Evolutionary conservation across 768 basidiomycete species (phyloP).

Genomic region (Infundibulicybe gibba): DNA sequence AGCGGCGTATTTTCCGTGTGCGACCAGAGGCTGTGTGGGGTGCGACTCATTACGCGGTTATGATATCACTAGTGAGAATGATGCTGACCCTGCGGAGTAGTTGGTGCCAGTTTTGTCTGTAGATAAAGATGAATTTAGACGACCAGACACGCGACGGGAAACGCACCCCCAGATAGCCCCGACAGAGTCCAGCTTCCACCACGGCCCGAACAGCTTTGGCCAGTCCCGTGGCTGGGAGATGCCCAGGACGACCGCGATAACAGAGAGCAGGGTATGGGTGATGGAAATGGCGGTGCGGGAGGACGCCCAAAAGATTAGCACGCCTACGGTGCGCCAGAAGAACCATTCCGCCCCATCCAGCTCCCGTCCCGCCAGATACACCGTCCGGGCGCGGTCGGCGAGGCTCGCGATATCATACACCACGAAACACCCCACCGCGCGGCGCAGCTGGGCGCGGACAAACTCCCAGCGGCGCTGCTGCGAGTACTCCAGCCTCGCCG

Average conservation of each 20-base stretch:
- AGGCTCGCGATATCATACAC: conserved; percentile 12
- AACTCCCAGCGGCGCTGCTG: conserved; percentile 16
- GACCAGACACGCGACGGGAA: not conserved
- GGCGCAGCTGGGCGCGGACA: conserved; percentile 12
- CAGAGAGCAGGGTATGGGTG: conserved; percentile 4
- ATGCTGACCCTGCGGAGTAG: conserved; percentile 15
- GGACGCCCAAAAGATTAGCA: conserved; percentile 17
- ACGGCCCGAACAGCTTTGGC: conserved; percentile 24
- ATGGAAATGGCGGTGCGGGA: conserved; percentile 11
- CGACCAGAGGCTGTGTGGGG: not conserved
- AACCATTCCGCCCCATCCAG: conserved; percentile 7
- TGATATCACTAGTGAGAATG: not conserved
- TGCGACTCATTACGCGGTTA: not conserved
- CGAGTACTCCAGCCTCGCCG: conserved; percentile 13
- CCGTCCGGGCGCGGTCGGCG: conserved; percentile 7
- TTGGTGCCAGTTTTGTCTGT: conserved; percentile 21
- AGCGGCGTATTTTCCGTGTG: conserved; percentile 8
- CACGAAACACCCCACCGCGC: conserved; percentile 6
- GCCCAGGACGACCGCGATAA: conserved; percentile 7
- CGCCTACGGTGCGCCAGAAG: conserved; percentile 12
- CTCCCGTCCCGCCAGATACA: conserved; percentile 8
- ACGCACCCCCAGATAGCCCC: conserved; percentile 31
- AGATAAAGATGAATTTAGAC: not conserved
- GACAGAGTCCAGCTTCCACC: conserved; percentile 25
- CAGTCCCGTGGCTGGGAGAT: conserved; percentile 20